Evolutionary conservation across 2,329 filamentous ascomycete species (phyloP).

Genomic region (Corniculantispora saksenae): DNA sequence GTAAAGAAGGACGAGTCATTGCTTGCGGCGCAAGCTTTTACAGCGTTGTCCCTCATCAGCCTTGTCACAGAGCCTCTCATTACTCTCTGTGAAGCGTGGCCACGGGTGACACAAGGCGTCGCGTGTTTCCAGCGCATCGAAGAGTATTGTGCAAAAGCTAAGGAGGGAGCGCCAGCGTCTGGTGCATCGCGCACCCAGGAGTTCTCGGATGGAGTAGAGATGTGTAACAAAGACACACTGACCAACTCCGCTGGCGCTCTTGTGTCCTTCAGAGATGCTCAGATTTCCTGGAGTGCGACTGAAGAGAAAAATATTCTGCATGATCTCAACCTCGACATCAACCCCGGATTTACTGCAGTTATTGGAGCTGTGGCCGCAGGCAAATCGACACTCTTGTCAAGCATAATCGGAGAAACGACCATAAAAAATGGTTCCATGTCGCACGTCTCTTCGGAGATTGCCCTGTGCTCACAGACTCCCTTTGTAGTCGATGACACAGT

Average conservation of each 20-base stretch:
- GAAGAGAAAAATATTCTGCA: not conserved
- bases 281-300: not conserved
- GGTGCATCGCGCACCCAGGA: not conserved
- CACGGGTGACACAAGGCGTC: constrained; percentile 16
- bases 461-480: constrained; percentile 23
- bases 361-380: constrained; percentile 21
- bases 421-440: too few relatives aligned
- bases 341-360: constrained; percentile 1
- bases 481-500: constrained; percentile 24
- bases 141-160: constrained; percentile 16
- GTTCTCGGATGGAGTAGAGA: too few relatives aligned
- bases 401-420: constrained; percentile 21
- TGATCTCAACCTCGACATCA: constrained; percentile 3
- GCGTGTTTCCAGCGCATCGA: constrained; percentile 30
- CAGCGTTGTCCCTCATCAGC: constrained; percentile 28
- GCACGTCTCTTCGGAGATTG: too few relatives aligned
- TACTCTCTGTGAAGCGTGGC: constrained; percentile 16
- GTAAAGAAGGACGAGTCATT: constrained; percentile 19
- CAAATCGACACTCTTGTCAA: constrained; percentile 22
- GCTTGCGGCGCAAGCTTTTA: constrained; percentile 26
- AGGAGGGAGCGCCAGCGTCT: not conserved
- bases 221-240: too few relatives aligned
- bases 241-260: too few relatives aligned
- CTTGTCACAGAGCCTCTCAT: constrained; percentile 24
- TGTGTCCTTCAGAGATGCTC: not conserved